A percentile compares a stretch with the other conserved stretches of the same genome.
Conservation (phyloP, 2,329 filamentous ascomycete species). For the Fusarium domesticum region DNA sequence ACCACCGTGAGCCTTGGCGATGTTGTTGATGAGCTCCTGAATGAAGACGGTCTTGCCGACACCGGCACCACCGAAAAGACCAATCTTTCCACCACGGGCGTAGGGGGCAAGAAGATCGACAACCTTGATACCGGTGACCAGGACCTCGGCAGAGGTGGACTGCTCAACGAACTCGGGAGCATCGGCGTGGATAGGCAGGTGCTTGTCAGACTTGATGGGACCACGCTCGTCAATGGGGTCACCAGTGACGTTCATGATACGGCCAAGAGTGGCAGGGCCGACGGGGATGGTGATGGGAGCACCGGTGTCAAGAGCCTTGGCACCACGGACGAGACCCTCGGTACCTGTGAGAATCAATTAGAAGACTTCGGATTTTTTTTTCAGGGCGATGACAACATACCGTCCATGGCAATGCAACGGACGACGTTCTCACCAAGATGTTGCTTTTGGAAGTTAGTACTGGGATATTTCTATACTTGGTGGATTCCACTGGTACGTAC, state of each 20-base stretch:
- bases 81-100: slow-evolving; percentile 99
- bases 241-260: slow-evolving; percentile 99
- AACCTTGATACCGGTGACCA: slow-evolving; percentile 99
- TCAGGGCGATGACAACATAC: slow-evolving; percentile 52
- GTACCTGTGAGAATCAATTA: slow-evolving; percentile 64
- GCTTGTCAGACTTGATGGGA: slow-evolving; percentile 91
- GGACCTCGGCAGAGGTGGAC: slow-evolving; percentile 92
- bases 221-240: slow-evolving; percentile 99
- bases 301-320: slow-evolving; percentile 82
- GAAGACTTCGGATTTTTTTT: slow-evolving; percentile 20
- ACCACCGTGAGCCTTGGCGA: slow-evolving; percentile 99
- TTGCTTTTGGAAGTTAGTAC: slow-evolving; percentile 65
- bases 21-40: slow-evolving; percentile 99
- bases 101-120: slow-evolving; percentile 98
- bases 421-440: slow-evolving; percentile 99
- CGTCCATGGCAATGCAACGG: slow-evolving; percentile 99
- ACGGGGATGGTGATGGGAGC: slow-evolving; percentile 95
- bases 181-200: slow-evolving; percentile 88
- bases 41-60: slow-evolving; percentile 99
- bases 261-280: slow-evolving; percentile 87
- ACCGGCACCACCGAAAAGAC: slow-evolving; percentile 99
- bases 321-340: slow-evolving; percentile 97
- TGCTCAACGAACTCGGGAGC: slow-evolving; percentile 91
- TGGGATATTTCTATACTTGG: slow-evolving; percentile 4
- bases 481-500: slow-evolving; percentile 53